phyloP scores from a whole-genome alignment of 1,139 yeast species.

The Taphrina populina region DNA sequence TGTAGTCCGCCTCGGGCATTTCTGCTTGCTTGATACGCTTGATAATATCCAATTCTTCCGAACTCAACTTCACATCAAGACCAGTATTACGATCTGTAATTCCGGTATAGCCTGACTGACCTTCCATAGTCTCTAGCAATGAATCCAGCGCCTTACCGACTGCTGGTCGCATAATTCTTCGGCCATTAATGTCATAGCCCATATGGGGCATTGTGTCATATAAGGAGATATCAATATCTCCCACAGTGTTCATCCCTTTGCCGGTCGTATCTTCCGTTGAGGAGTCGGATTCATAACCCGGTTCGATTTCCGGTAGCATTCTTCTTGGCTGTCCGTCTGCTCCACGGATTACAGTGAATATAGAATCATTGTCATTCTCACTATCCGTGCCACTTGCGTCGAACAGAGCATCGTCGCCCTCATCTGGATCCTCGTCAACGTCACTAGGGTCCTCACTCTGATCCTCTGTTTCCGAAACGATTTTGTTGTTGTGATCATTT shows the following conservation, averaged over 20 bases:
- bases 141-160: slow-evolving; percentile 91
- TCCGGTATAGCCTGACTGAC: slow-evolving; percentile 99
- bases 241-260: slow-evolving; percentile 64
- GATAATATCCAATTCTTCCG: slow-evolving; percentile 85
- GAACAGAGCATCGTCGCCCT: slow-evolving; percentile 39
- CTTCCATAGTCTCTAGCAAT: slow-evolving; percentile 80
- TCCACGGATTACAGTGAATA: slow-evolving; percentile 44
- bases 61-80: slow-evolving; percentile 74
- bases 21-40: slow-evolving; percentile 82
- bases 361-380: slow-evolving; percentile 31
- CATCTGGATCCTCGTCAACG: slow-evolving; percentile 39
- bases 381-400: slow-evolving; percentile 39
- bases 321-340: slow-evolving; percentile 80
- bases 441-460: slow-evolving; percentile 37
- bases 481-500: not conserved
- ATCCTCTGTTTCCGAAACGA: slow-evolving; percentile 33
- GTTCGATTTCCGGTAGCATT: slow-evolving; percentile 84
- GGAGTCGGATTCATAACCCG: slow-evolving; percentile 90
- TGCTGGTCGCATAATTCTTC: slow-evolving; percentile 98
- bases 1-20: slow-evolving; percentile 71
- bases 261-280: slow-evolving; percentile 71
- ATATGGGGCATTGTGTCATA: slow-evolving; percentile 97
- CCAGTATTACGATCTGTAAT: slow-evolving; percentile 89
- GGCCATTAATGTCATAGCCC: slow-evolving; percentile 96
- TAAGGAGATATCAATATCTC: slow-evolving; percentile 86